Percentiles rank a stretch among this genome's conserved stretches.
These are phyloP conservation scores for Mitosporidium daphniae DNA, from an alignment of 371 early-diverging fungal species.

Conservation along the genomic window DNA sequence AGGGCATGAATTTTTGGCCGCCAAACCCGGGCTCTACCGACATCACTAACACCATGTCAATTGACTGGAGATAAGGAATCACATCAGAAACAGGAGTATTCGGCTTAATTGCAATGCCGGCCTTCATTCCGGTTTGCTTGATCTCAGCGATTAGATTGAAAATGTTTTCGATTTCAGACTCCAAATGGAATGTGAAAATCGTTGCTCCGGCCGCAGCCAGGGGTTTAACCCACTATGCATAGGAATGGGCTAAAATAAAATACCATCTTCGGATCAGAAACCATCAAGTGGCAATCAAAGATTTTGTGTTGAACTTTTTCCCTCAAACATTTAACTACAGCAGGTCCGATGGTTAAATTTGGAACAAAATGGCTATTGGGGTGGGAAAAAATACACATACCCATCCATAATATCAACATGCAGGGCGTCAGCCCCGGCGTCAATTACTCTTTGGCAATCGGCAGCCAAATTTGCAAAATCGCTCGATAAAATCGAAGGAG, in stretches of 20 bases:
- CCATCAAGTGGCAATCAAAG: conserved; percentile 80
- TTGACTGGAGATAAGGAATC: conserved; percentile 10
- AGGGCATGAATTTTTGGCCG: conserved; percentile 8
- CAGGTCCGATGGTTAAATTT: conserved; percentile 73
- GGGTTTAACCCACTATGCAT: conserved; percentile 42
- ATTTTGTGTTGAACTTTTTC: conserved; percentile 23
- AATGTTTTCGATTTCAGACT: conserved; percentile 43
- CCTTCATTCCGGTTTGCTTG: conserved; percentile 45
- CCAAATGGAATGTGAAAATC: conserved; percentile 60
- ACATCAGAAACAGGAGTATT: conserved; percentile 37
- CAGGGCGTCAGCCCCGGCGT: conserved; percentile 61
- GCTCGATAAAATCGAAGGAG: conserved; percentile 58
- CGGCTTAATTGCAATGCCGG: conserved; percentile 72
- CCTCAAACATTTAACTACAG: conserved; percentile 43
- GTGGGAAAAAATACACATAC: conserved; percentile 4
- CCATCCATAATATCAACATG: conserved; percentile 29
- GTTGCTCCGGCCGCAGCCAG: conserved; percentile 66
- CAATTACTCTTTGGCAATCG: conserved; percentile 50
- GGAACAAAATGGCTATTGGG: conserved; percentile 64
- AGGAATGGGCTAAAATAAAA: not conserved
- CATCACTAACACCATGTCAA: conserved; percentile 80
- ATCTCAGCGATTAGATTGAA: conserved; percentile 27
- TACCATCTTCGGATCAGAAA: conserved; percentile 38
- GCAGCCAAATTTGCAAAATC: conserved; percentile 54
- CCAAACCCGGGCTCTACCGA: conserved; percentile 24